phyloP scores from a whole-genome alignment of 2,329 filamentous ascomycete species.

The Colletotrichum trifolii region DNA sequence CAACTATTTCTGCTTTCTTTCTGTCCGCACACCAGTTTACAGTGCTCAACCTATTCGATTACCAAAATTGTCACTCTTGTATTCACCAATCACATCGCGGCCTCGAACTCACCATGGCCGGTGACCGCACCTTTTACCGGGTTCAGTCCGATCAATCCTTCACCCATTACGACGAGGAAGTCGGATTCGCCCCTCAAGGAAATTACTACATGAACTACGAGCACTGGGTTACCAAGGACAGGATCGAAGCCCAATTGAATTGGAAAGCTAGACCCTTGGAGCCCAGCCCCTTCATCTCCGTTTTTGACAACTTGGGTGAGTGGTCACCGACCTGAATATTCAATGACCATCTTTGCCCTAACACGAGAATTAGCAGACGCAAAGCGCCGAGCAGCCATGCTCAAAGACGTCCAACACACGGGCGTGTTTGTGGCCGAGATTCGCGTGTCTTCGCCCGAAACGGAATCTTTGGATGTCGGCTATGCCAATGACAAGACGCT shows the following conservation, averaged over 20 bases:
- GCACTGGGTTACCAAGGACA: neutral
- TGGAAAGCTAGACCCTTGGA: neutral
- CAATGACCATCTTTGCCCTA: neutral
- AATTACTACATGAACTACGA: neutral
- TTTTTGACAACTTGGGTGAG: neutral
- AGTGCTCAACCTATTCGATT: too few relatives aligned
- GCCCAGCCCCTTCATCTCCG: neutral
- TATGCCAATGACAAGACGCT: neutral
- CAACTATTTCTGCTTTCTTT: too few relatives aligned
- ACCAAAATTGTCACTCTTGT: too few relatives aligned
- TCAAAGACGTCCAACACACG: too few relatives aligned
- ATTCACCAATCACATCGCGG: too few relatives aligned
- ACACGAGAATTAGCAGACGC: neutral
- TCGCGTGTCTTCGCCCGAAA: neutral
- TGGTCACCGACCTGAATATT: neutral
- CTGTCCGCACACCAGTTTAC: too few relatives aligned
- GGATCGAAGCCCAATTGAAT: neutral
- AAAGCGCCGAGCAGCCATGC: too few relatives aligned
- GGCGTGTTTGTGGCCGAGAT: neutral
- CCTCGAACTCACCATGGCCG: neutral
- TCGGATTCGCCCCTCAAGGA: neutral
- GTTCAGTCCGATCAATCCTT: neutral
- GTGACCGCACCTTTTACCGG: neutral
- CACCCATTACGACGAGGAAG: neutral
- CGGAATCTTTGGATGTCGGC: neutral